These are phyloP conservation scores for Rhizophora apiculata DNA, from an alignment of 345 rosid species.

Conservation along the genomic window DNA sequence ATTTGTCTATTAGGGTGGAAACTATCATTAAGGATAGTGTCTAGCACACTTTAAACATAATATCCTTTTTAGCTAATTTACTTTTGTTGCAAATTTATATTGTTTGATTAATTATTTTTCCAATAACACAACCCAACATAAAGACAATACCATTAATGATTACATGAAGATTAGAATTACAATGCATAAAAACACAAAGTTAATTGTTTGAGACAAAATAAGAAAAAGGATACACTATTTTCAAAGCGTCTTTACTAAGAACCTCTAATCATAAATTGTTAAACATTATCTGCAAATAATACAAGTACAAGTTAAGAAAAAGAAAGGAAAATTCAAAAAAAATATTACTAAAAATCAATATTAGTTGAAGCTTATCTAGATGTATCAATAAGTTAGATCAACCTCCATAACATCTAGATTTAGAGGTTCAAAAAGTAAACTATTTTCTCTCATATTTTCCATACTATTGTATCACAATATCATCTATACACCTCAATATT, in stretches of 20 bases:
- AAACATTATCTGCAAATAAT: not conserved
- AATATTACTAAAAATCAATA: not conserved
- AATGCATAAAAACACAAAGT: no score
- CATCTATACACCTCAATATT: no score
- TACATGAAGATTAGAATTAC: no score
- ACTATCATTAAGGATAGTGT: no score
- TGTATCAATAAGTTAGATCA: conserved; percentile 62
- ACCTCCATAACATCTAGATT: conserved; percentile 61
- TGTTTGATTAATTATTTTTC: no score
- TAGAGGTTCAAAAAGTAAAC: conserved; percentile 47
- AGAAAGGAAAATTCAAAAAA: conserved; percentile 1
- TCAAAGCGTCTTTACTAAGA: conserved; percentile 83
- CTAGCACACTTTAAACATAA: no score
- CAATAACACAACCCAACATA: not conserved
- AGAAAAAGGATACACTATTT: conserved; percentile 58
- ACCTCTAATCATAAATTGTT: conserved; percentile 31
- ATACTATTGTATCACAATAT: no score
- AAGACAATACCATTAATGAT: not conserved
- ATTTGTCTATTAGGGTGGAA: no score
- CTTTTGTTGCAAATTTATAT: no score
- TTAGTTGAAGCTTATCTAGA: conserved; percentile 35
- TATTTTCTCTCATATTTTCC: not conserved
- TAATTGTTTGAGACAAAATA: no score
- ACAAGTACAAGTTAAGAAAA: not conserved
- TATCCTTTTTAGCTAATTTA: no score